Conservation (phyloP, 2,329 filamentous ascomycete genomes). For the Aspergillus floridensis region DNA sequence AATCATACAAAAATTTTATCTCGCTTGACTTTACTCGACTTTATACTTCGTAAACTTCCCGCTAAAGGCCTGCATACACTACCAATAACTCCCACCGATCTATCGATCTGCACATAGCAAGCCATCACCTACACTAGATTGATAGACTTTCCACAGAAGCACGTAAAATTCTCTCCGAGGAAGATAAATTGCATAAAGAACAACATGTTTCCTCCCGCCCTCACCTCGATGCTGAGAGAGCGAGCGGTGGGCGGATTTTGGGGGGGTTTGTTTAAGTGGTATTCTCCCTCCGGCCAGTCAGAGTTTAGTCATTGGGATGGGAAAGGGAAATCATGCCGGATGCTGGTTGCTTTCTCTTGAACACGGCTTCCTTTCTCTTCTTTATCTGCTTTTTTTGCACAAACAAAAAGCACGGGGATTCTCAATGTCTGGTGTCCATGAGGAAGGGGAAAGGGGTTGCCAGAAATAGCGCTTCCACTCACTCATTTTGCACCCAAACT, state of each 20-base stretch:
- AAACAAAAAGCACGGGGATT: too few species aligned
- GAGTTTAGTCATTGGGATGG: background rate
- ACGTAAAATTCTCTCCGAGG: too few species aligned
- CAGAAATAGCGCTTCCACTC: background rate
- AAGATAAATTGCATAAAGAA: background rate
- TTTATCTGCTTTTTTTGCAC: too few species aligned
- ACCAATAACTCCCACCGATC: background rate
- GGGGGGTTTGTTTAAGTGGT: background rate
- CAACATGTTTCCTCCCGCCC: background rate
- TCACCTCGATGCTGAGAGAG: background rate
- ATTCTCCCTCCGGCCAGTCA: background rate
- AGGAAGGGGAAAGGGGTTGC: too few species aligned
- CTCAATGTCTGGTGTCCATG: too few species aligned
- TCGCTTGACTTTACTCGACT: background rate
- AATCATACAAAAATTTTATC: too few species aligned
- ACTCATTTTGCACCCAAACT: background rate
- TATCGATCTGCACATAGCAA: background rate
- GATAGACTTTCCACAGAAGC: too few species aligned
- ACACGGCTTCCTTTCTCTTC: too few species aligned
- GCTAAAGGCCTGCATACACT: background rate
- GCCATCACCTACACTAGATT: too few species aligned
- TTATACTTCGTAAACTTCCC: background rate
- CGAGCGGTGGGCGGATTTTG: background rate
- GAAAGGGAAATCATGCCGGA: background rate
- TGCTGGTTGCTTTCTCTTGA: background rate